Percentiles rank a stretch among this genome's conserved stretches.
These are phyloP conservation scores for Neurospora pannonica DNA, from an alignment of 495 filamentous ascomycete species.

Conservation along the genomic window DNA sequence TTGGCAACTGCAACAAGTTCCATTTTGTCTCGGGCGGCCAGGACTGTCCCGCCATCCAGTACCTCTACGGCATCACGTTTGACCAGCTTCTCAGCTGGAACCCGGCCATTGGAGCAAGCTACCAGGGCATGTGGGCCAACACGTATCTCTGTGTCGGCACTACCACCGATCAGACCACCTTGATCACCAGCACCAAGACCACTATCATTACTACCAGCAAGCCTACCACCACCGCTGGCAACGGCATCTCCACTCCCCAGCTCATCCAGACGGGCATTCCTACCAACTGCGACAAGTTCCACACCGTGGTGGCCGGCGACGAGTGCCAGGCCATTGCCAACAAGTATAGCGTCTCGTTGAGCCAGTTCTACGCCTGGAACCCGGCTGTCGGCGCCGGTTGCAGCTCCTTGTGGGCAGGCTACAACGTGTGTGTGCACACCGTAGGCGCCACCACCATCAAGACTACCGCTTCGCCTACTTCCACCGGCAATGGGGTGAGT, in stretches of 20 bases:
- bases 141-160: not conserved
- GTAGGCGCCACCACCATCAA: not conserved
- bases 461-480: not conserved
- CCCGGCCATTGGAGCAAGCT: conserved; percentile 8
- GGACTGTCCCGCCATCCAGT: too few relatives aligned
- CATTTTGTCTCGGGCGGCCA: too few relatives aligned
- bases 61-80: conserved; percentile 4
- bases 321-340: conserved; percentile 8
- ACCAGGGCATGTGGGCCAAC: not conserved
- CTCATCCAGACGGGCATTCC: conserved; percentile 7
- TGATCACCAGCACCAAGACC: not conserved
- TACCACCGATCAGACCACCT: not conserved
- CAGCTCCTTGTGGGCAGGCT: conserved; percentile 3
- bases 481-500: conserved; percentile 8
- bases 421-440: conserved; percentile 3
- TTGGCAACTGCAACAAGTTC: too few relatives aligned
- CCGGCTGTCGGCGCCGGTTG: conserved; percentile 12
- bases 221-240: not conserved
- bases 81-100: conserved; percentile 12
- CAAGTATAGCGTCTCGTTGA: conserved; percentile 1
- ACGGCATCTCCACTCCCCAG: not conserved
- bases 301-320: conserved; percentile 5
- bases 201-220: not conserved
- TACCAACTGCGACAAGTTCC: conserved; percentile 10
- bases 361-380: conserved; percentile 15